phyloP scores from a whole-genome alignment of 805 yeast genomes.

The Komagataella ulmi region DNA sequence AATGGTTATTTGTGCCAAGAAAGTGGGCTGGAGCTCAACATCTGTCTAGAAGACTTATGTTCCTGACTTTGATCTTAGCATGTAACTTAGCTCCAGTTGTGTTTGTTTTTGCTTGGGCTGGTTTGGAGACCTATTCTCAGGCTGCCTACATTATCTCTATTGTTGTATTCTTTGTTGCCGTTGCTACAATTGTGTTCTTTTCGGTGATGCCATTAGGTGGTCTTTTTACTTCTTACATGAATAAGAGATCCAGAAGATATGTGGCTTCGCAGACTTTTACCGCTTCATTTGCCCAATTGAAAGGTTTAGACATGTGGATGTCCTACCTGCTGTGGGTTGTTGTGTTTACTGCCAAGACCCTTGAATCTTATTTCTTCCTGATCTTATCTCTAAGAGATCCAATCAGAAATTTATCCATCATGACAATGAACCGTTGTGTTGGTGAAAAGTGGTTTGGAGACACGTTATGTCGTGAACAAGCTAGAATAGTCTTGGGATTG shows the following conservation, averaged over 20 bases:
- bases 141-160: conserved; percentile 72
- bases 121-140: conserved; percentile 47
- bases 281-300: conserved; percentile 70
- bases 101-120: conserved; percentile 75
- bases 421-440: conserved; percentile 73
- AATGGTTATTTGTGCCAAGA: conserved; percentile 95
- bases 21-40: conserved; percentile 99
- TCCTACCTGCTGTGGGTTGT: conserved; percentile 84
- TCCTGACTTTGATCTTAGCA: conserved; percentile 50
- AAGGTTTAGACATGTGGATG: conserved; percentile 91
- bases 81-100: conserved; percentile 78
- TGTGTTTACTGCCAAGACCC: conserved; percentile 79
- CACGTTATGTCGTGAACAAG: conserved; percentile 70
- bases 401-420: conserved; percentile 73
- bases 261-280: conserved; percentile 94
- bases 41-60: conserved; percentile 74
- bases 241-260: conserved; percentile 74
- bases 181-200: conserved; percentile 75
- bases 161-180: conserved; percentile 80
- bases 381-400: conserved; percentile 88
- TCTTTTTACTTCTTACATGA: conserved; percentile 83
- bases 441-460: conserved; percentile 89
- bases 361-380: conserved; percentile 89
- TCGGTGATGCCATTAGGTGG: conserved; percentile 96
- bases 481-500: conserved; percentile 79